A percentile compares a stretch with the other conserved stretches of the same genome.
These are phyloP conservation scores for Venturia carpophila DNA, from an alignment of 2,329 filamentous ascomycete genomes.

Conservation along the genomic window DNA sequence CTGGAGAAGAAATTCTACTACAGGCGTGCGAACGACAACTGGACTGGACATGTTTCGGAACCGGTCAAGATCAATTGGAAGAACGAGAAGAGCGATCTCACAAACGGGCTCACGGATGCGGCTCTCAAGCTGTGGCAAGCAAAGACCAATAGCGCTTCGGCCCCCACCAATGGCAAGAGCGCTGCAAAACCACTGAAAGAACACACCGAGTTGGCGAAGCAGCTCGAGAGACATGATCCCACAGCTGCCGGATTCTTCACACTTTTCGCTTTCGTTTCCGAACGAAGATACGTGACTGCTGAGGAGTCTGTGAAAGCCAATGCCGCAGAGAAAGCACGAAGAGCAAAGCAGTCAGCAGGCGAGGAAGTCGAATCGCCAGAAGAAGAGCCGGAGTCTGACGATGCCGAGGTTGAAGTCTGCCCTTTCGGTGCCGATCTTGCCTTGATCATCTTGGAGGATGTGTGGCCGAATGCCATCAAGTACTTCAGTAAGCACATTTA, in stretches of 20 bases:
- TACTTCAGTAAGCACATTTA: conserved; percentile 70
- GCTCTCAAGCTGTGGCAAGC: conserved; percentile 56
- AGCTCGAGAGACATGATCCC: conserved; percentile 51
- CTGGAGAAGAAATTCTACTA: conserved; percentile 92
- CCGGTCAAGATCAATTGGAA: conserved; percentile 78
- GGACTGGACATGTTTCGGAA: conserved; percentile 74
- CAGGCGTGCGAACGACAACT: conserved; percentile 60
- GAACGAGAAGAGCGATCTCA: conserved; percentile 65
- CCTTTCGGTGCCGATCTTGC: conserved; percentile 80
- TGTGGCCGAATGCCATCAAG: conserved; percentile 81
- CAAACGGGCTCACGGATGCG: conserved; percentile 67
- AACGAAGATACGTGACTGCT: conserved; percentile 59
- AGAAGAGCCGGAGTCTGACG: conserved; percentile 54
- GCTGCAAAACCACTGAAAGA: conserved; percentile 39
- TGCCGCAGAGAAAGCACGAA: conserved; percentile 53
- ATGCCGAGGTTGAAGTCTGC: conserved; percentile 73
- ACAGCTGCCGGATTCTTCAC: conserved; percentile 74
- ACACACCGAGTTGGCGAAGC: conserved; percentile 47
- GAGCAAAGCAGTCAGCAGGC: conserved; percentile 37
- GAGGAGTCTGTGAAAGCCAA: conserved; percentile 60
- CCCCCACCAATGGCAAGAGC: conserved; percentile 24
- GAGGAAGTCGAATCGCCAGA: conserved; percentile 42
- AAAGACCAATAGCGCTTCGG: conserved; percentile 25
- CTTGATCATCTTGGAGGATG: conserved; percentile 71
- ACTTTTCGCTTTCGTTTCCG: conserved; percentile 68